Evolutionary conservation across 1,284 basidiomycete species (phyloP), one percentile per base, ranked within the genome.

Genomic region (Cutaneotrichosporon sp.): DNA sequence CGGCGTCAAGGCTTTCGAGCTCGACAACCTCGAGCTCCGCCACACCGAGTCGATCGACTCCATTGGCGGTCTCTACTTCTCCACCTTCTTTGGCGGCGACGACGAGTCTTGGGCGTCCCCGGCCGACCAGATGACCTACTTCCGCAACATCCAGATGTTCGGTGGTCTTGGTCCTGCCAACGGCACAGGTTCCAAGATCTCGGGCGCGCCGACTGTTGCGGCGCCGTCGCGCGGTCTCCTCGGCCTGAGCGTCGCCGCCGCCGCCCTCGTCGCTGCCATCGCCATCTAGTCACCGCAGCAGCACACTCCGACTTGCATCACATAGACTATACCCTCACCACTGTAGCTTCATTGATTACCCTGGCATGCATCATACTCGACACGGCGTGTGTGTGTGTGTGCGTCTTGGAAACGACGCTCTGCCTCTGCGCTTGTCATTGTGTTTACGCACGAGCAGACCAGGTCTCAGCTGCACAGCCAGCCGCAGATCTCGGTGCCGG

Each of bases 1-100:
- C 56, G 68, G 68, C 26, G 64, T 67, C 22, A 65, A 59, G 56
- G 69, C 68, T 4, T 56, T 75, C 17, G 47, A 62, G 12, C 68
- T 73, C 56, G 54, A 54, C 15, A 65, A 73, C 50, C 65, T 76
- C 47, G 67, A 64, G 49, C 40, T 77, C 36, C 67, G 75, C n/a
- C 56, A 61, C 4, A 61, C 70, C 1, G 41, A 46, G 15, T 39
- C 51, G 22, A 59, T 77, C 18, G 38, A 51, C 23, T 60, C 61
- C 5, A 60, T 74, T 23, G 67, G 65, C 21, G 73, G 71, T 4
- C 57, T 75, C 22, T 74, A 69, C 64, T 76, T 76, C 54, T 73
- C 70, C 18, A 76, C 75, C 20, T 77, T 77, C 56, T 76, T 77
- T 54, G 75, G 75, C 37, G 75, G 75, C 8, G 61, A 70, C 55